Conservation (phyloP, 441 rosid genomes). For the Mallotus repandus region DNA sequence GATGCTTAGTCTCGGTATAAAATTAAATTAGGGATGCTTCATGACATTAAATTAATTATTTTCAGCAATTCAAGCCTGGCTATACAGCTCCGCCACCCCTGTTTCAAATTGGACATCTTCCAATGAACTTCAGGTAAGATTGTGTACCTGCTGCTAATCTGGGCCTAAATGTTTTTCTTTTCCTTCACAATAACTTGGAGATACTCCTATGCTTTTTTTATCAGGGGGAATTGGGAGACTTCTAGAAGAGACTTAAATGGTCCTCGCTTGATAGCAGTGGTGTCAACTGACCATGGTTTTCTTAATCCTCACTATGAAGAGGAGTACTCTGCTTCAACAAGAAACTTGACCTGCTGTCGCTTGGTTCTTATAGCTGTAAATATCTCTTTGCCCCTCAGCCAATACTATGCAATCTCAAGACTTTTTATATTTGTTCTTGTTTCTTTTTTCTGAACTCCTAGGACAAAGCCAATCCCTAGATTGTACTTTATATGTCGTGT, state of each 20-base stretch:
- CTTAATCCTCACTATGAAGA: conserved; percentile 40
- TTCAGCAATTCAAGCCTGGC: conserved; percentile 81
- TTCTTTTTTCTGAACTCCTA: neutral
- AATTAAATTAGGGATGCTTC: neutral
- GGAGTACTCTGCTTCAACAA: conserved; percentile 52
- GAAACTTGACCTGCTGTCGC: conserved; percentile 64
- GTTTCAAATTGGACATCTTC: conserved; percentile 71
- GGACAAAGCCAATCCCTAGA: no score
- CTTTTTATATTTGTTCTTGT: neutral
- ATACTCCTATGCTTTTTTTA: conserved; percentile 13
- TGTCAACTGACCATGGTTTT: conserved; percentile 59
- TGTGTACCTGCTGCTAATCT: neutral
- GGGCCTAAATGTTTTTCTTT: neutral
- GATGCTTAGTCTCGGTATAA: neutral
- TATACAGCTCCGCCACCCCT: conserved; percentile 86
- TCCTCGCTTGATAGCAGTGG: conserved; percentile 67
- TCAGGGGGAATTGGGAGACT: conserved; percentile 77
- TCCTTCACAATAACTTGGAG: neutral
- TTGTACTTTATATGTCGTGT: no score
- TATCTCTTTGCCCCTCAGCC: conserved; percentile 22
- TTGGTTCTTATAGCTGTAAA: conserved; percentile 58
- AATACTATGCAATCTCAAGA: neutral
- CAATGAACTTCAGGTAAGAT: conserved; percentile 66
- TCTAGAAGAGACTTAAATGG: conserved; percentile 52
- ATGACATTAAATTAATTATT: conserved; percentile 20